These are phyloP conservation scores for Proliferodiscus dingleyae DNA, from an alignment of 2,329 filamentous ascomycete genomes.

Conservation along the genomic window DNA sequence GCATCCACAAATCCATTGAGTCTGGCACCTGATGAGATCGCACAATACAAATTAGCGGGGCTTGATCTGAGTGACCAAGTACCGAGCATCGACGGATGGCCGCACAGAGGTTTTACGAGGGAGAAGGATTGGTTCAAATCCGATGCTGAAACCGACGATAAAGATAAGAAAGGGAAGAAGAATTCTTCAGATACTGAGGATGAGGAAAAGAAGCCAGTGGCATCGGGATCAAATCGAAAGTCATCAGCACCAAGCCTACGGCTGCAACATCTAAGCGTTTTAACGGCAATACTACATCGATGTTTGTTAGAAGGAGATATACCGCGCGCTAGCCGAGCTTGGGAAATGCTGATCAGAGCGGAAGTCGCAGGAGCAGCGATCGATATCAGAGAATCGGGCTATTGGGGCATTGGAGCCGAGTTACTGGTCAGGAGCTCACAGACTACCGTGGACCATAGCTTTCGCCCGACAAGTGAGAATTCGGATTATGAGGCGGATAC, in stretches of 20 bases:
- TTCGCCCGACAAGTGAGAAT: slow-evolving; percentile 5
- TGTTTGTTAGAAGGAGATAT: slow-evolving; percentile 69
- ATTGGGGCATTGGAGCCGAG: slow-evolving; percentile 84
- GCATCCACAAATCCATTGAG: slow-evolving; percentile 48
- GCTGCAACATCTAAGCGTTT: slow-evolving; percentile 56
- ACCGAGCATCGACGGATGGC: slow-evolving; percentile 43
- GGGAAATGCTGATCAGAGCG: slow-evolving; percentile 66
- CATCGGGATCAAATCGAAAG: slow-evolving; percentile 4
- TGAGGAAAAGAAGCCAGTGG: slow-evolving; percentile 2
- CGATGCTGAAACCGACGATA: background rate
- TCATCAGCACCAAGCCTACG: slow-evolving; percentile 32
- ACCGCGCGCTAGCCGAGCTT: slow-evolving; percentile 65
- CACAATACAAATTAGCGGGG: slow-evolving; percentile 51
- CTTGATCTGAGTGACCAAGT: slow-evolving; percentile 42
- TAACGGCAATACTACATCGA: slow-evolving; percentile 67
- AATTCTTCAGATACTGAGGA: slow-evolving; percentile 1
- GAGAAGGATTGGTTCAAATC: slow-evolving; percentile 1
- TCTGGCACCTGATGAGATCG: slow-evolving; percentile 46
- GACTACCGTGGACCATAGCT: slow-evolving; percentile 5
- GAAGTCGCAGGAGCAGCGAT: slow-evolving; percentile 50
- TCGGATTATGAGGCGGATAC: background rate
- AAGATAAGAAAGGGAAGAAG: slow-evolving; percentile 7
- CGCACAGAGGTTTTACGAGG: slow-evolving; percentile 41
- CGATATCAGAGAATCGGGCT: slow-evolving; percentile 63
- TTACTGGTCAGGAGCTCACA: slow-evolving; percentile 60